These are phyloP conservation scores for Pseudoscleropodium purum DNA, from an alignment of 225 moss, liverwort and hornwort genomes.

Conservation along the genomic window DNA sequence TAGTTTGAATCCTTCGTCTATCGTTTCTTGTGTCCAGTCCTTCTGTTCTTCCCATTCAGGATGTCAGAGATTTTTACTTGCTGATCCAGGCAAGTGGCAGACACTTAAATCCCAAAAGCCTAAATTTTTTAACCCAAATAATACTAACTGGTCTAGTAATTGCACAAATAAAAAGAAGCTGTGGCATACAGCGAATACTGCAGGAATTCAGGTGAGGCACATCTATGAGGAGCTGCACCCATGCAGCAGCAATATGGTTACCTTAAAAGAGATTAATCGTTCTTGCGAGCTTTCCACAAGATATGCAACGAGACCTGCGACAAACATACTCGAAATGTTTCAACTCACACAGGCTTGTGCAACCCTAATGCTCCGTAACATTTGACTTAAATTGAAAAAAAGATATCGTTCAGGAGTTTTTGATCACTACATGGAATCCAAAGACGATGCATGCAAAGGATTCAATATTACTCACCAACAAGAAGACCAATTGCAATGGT, in stretches of 20 bases:
- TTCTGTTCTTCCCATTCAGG: constrained; percentile 36
- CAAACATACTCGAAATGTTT: not conserved
- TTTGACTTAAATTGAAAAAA: not conserved
- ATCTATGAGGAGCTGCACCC: not conserved
- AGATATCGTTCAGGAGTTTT: not conserved
- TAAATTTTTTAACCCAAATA: not conserved
- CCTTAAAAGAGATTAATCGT: constrained; percentile 51
- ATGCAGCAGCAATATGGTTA: not conserved
- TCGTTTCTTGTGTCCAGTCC: constrained; percentile 49
- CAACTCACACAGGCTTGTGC: not conserved
- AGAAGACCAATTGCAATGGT: constrained; percentile 67
- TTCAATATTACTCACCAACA: constrained; percentile 35
- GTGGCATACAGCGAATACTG: not conserved
- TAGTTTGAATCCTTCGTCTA: constrained; percentile 44
- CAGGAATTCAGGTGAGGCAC: not conserved
- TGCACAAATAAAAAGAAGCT: not conserved
- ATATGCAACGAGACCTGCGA: constrained; percentile 71
- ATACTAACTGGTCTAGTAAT: not conserved
- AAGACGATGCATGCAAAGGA: not conserved
- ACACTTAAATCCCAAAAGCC: not conserved
- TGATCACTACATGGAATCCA: not conserved
- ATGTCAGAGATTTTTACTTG: not conserved
- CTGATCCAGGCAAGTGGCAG: not conserved
- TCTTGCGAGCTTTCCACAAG: constrained; percentile 61
- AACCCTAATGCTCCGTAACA: not conserved